Conservation (phyloP, 1,284 basidiomycete genomes). For the Earliella scabrosa region DNA sequence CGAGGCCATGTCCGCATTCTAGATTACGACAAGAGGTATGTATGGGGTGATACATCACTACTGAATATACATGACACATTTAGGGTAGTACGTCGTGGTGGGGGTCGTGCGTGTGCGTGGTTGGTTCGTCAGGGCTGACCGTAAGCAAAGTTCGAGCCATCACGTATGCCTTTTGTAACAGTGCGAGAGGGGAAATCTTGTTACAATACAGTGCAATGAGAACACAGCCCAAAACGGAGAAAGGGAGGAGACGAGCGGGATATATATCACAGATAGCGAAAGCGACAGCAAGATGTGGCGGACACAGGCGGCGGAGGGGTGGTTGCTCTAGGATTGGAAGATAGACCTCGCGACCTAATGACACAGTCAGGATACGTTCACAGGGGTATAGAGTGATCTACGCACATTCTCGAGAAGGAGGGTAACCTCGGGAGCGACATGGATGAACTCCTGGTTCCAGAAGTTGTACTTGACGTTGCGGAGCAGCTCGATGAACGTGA, state of each 20-base stretch:
- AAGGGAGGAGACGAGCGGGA: slow-evolving; percentile 40
- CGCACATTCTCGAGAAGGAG: slow-evolving; percentile 80
- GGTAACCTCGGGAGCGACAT: slow-evolving; percentile 80
- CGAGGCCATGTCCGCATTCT: slow-evolving; percentile 55
- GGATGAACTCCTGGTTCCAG: slow-evolving; percentile 84
- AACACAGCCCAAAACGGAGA: slow-evolving; percentile 41
- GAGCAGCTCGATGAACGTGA: slow-evolving; percentile 92
- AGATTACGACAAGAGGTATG: slow-evolving; percentile 41
- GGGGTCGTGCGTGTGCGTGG: slow-evolving; percentile 34
- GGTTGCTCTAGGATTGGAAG: slow-evolving; percentile 67
- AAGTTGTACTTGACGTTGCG: slow-evolving; percentile 86
- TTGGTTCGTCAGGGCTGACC: slow-evolving; percentile 41
- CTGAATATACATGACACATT: slow-evolving; percentile 43
- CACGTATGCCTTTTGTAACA: slow-evolving; percentile 44
- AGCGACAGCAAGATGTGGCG: slow-evolving; percentile 46
- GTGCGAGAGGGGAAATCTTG: slow-evolving; percentile 60
- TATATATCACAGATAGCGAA: slow-evolving; percentile 68
- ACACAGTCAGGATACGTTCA: not conserved
- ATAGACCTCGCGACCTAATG: slow-evolving; percentile 72
- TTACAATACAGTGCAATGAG: slow-evolving; percentile 76
- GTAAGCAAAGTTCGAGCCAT: slow-evolving; percentile 58
- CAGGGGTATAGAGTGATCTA: slow-evolving; percentile 14
- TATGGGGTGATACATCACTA: slow-evolving; percentile 39
- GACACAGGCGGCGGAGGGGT: slow-evolving; percentile 25
- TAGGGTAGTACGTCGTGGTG: slow-evolving; percentile 31